Percentiles rank a stretch among this genome's conserved stretches.
Evolutionary conservation across 2,329 filamentous ascomycete genomes (phyloP).

Genomic region (Dothideomycetes sp.): DNA sequence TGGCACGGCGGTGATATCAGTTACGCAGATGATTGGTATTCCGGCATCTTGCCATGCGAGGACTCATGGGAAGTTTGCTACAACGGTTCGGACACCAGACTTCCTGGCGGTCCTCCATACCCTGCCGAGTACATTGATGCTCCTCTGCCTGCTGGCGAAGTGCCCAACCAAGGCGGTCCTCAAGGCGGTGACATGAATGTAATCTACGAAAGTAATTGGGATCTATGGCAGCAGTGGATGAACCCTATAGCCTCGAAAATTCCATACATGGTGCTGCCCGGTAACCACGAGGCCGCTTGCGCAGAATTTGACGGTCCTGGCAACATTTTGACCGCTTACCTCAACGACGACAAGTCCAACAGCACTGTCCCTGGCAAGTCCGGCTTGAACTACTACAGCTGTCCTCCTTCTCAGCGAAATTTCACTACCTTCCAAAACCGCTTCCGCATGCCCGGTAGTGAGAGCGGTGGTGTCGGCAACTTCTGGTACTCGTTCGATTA

Average conservation of each 20-base stretch:
- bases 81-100: slow-evolving; percentile 36
- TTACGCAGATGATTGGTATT: slow-evolving; percentile 45
- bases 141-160: slow-evolving; percentile 39
- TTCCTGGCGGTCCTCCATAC: slow-evolving; percentile 32
- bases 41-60: slow-evolving; percentile 42
- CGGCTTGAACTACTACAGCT: slow-evolving; percentile 42
- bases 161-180: slow-evolving; percentile 38
- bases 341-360: slow-evolving; percentile 38
- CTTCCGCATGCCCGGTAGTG: slow-evolving; percentile 43
- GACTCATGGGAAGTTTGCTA: slow-evolving; percentile 43
- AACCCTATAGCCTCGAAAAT: slow-evolving; percentile 34
- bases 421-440: slow-evolving; percentile 45
- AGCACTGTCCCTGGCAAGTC: slow-evolving; percentile 25
- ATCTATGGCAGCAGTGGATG: slow-evolving; percentile 45
- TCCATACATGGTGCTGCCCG: slow-evolving; percentile 43
- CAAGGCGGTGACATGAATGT: slow-evolving; percentile 41
- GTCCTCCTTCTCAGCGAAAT: slow-evolving; percentile 43
- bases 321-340: slow-evolving; percentile 39
- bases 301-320: slow-evolving; percentile 40
- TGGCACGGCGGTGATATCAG: slow-evolving; percentile 46
- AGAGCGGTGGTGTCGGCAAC: slow-evolving; percentile 42
- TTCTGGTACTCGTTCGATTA: slow-evolving; percentile 50
- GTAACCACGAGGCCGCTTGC: slow-evolving; percentile 44
- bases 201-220: slow-evolving; percentile 44
- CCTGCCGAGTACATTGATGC: slow-evolving; percentile 32